Percentiles rank a stretch among this genome's conserved stretches.
Conservation (phyloP, 225 moss, liverwort and hornwort genomes). For the Rhytidiadelphus loreus region DNA sequence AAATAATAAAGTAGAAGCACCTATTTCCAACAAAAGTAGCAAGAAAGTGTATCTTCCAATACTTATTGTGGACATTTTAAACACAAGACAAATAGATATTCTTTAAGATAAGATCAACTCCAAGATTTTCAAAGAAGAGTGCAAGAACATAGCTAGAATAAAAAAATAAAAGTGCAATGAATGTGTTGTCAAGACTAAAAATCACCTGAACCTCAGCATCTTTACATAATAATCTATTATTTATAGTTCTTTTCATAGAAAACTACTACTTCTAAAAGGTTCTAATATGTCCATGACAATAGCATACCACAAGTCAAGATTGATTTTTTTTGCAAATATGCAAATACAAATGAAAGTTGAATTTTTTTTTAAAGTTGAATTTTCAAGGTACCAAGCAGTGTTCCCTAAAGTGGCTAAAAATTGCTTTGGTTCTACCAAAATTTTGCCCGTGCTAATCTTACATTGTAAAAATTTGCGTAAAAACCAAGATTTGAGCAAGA, state of each 20-base stretch:
- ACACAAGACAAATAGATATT: not conserved
- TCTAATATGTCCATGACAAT: not conserved
- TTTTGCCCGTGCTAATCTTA: too few species aligned
- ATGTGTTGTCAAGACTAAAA: not conserved
- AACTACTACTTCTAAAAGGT: too few species aligned
- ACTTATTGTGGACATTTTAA: rapidly evolving
- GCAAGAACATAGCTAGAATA: rapidly evolving
- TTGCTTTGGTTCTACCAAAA: too few species aligned
- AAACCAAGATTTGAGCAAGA: too few species aligned
- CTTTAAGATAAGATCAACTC: not conserved
- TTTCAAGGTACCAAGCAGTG: not conserved
- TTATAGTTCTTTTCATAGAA: too few species aligned
- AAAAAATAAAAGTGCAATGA: not conserved
- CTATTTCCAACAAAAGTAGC: not conserved
- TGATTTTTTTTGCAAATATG: not conserved
- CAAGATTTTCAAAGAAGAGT: not conserved
- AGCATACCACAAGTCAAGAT: not conserved
- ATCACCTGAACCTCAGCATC: not conserved
- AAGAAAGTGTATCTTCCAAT: not conserved
- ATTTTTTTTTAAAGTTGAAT: too few species aligned
- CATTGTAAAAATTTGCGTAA: too few species aligned
- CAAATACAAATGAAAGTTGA: too few species aligned
- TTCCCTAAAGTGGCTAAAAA: too few species aligned
- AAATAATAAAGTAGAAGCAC: not conserved
- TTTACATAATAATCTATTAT: too few species aligned